These are phyloP conservation scores for Cornus suecica DNA, from an alignment of 148 eudicot genomes.

Conservation along the genomic window DNA sequence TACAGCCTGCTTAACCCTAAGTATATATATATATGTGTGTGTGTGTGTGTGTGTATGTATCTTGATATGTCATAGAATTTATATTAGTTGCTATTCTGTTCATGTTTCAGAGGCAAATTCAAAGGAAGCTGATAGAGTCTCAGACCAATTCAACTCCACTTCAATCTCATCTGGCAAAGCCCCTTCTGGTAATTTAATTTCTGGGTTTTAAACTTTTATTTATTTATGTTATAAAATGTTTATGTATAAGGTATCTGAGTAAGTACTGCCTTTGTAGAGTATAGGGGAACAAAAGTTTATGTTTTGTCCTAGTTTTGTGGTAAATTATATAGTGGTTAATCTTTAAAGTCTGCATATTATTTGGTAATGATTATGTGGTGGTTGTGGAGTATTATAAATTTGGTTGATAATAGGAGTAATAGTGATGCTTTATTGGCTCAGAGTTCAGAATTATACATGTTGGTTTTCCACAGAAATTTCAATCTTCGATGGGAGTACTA, in stretches of 20 bases:
- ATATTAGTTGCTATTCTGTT: conserved; percentile 1
- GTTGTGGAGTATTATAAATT: neutral
- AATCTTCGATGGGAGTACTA: neutral
- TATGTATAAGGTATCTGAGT: neutral
- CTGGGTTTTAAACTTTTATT: too few relatives aligned
- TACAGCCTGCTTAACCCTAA: conserved; percentile 2
- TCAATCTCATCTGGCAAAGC: conserved; percentile 53
- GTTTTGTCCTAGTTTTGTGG: neutral
- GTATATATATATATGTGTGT: neutral
- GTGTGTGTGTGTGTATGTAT: neutral
- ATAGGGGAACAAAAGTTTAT: neutral
- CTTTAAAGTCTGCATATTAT: too few relatives aligned
- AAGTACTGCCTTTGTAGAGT: neutral
- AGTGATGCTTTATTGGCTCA: neutral
- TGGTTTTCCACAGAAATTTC: neutral
- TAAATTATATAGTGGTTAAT: neutral
- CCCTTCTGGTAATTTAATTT: conserved; percentile 9
- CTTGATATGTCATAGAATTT: neutral
- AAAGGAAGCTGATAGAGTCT: conserved; percentile 59
- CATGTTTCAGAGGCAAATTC: conserved; percentile 33
- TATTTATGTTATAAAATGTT: neutral
- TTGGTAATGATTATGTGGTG: neutral
- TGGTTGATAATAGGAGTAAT: neutral
- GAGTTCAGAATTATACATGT: neutral
- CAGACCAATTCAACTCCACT: conserved; percentile 72